Conservation (phyloP, 257 asterid genomes). For the Solanum chmielewskii region DNA sequence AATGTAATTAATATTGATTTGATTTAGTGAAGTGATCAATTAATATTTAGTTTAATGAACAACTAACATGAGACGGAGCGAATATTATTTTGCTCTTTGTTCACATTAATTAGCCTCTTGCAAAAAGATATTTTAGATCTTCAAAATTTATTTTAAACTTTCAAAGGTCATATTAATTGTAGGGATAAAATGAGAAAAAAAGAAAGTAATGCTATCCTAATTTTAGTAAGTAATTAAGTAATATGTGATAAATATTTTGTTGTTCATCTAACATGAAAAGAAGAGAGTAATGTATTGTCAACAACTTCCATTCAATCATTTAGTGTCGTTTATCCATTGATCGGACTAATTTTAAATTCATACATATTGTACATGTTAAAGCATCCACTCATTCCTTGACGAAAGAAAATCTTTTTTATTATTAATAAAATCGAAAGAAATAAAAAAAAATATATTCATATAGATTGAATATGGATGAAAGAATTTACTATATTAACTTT, state of each 20-base stretch:
- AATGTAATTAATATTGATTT: too few relatives aligned
- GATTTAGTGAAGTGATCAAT: too few relatives aligned
- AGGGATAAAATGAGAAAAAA: background rate
- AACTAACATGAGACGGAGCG: background rate
- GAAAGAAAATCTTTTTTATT: too few relatives aligned
- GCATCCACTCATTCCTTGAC: too few relatives aligned
- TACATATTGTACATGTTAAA: background rate
- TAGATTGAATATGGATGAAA: too few relatives aligned
- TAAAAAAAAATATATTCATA: too few relatives aligned
- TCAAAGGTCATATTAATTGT: background rate
- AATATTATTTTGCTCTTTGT: too few relatives aligned
- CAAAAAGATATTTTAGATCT: too few relatives aligned
- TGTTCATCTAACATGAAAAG: background rate
- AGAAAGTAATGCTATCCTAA: accelerated
- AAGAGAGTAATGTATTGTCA: background rate
- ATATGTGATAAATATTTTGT: background rate
- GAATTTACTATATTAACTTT: background rate
- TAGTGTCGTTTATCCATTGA: background rate
- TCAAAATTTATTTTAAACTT: background rate
- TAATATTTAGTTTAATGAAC: too few relatives aligned
- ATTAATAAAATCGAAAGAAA: too few relatives aligned
- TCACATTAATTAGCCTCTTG: too few relatives aligned
- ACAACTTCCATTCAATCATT: background rate
- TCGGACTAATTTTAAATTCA: background rate
- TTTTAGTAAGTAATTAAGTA: background rate